Conservation (phyloP, 2,329 filamentous ascomycete species). For the Hymenoscyphus fraxineus region DNA sequence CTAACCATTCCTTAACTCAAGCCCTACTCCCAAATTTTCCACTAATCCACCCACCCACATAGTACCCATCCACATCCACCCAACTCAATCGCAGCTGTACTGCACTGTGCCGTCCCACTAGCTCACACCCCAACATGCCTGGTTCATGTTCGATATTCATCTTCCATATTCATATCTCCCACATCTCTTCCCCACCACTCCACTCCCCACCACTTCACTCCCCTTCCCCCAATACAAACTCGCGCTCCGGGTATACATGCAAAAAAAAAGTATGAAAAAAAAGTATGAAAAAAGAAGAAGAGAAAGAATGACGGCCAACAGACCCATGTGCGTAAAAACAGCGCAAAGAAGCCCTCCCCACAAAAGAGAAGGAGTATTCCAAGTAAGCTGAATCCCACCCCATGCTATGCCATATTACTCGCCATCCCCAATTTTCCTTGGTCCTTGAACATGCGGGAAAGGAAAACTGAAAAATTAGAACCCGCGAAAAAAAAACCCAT, state of each 20-base stretch:
- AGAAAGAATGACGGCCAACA: neutral
- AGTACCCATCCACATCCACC: too few species aligned
- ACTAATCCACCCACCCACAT: too few species aligned
- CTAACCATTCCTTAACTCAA: too few species aligned
- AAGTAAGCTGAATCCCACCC: neutral
- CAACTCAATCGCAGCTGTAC: too few species aligned
- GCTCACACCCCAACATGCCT: too few species aligned
- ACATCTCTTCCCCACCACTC: too few species aligned
- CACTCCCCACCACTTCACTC: too few species aligned
- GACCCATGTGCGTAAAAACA: neutral
- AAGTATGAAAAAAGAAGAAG: too few species aligned
- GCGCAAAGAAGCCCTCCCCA: neutral
- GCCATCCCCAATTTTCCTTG: neutral
- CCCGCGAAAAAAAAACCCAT: neutral
- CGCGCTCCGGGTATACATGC: slow-evolving; percentile 1
- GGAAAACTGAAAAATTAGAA: neutral
- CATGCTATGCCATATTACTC: neutral
- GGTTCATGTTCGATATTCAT: too few species aligned
- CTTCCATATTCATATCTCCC: too few species aligned
- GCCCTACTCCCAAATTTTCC: too few species aligned
- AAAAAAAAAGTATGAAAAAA: neutral
- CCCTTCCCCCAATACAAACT: neutral
- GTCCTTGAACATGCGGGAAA: neutral
- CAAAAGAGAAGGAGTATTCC: neutral
- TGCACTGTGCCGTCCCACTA: too few species aligned